Conservation (phyloP, 2,329 filamentous ascomycete genomes). For the Aspergillus sp. region DNA sequence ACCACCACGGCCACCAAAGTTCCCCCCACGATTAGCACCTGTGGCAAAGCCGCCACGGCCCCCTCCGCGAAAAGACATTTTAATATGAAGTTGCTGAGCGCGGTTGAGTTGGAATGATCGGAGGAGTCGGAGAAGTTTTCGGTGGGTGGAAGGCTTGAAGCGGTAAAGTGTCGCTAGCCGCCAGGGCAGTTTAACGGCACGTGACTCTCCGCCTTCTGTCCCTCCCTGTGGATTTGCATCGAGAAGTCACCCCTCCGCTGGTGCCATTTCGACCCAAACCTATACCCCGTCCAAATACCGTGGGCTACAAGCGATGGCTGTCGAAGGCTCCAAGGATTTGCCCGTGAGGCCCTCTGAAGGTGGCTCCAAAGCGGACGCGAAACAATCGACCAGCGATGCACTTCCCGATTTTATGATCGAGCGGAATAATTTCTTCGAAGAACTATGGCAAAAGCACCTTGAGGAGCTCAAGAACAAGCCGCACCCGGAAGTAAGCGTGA, state of each 20-base stretch:
- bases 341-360: conserved; percentile 28
- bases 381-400: conserved; percentile 24
- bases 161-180: conserved; percentile 32
- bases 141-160: conserved; percentile 38
- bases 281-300: conserved; percentile 1
- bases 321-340: conserved; percentile 29
- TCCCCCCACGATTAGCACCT: conserved; percentile 47
- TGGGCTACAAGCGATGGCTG: conserved; percentile 21
- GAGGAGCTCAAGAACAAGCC: conserved; percentile 56
- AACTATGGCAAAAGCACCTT: conserved; percentile 75
- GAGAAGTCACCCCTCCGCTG: conserved; percentile 6
- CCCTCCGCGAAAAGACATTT: conserved; percentile 59
- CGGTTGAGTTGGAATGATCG: conserved; percentile 18
- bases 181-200: conserved; percentile 28
- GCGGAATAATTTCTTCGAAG: conserved; percentile 79
- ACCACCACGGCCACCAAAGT: conserved; percentile 36
- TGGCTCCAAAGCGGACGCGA: conserved; percentile 26
- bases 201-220: conserved; percentile 28
- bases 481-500: conserved; percentile 43
- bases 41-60: conserved; percentile 42
- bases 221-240: conserved; percentile 18
- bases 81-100: conserved; percentile 21
- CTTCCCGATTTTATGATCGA: conserved; percentile 72
- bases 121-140: conserved; percentile 31
- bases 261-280: conserved; percentile 13